Evolutionary conservation across 2,329 filamentous ascomycete species (phyloP).

Genomic region (Alternaria solani): DNA sequence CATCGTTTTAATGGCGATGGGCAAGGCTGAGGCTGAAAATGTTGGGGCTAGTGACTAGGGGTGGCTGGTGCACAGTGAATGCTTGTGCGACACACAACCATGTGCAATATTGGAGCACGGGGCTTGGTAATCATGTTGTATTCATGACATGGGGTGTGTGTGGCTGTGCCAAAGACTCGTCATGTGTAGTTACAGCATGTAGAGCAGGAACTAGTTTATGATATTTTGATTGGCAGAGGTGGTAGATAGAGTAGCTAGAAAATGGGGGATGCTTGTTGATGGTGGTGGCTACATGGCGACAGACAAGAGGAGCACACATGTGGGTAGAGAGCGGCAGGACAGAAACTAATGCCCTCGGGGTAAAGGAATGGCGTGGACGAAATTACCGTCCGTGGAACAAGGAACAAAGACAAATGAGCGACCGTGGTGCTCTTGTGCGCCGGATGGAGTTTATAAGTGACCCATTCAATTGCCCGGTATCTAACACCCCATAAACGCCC

Average conservation of each 20-base stretch:
- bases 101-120: conserved; percentile 1
- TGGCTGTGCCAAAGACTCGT: background rate
- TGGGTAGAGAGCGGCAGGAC: conserved; percentile 18
- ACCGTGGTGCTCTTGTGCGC: conserved; percentile 25
- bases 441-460: conserved; percentile 16
- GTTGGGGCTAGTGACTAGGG: conserved; percentile 1
- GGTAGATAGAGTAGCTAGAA: conserved; percentile 11
- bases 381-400: conserved; percentile 28
- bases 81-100: conserved; percentile 4
- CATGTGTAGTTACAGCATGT: background rate
- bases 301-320: conserved; percentile 5
- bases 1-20: conserved; percentile 4
- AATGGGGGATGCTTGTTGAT: conserved; percentile 7
- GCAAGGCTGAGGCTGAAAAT: conserved; percentile 6
- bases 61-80: background rate
- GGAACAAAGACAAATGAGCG: conserved; percentile 16
- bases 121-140: background rate
- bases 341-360: conserved; percentile 17
- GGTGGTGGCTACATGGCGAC: conserved; percentile 8
- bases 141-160: background rate
- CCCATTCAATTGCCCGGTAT: conserved; percentile 29
- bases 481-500: conserved; percentile 25
- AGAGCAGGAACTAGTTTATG: background rate
- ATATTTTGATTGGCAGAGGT: conserved; percentile 10
- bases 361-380: conserved; percentile 27